Evolutionary conservation across 805 yeast genomes (phyloP).

Genomic region (Wickerhamomyces sydowiorum): DNA sequence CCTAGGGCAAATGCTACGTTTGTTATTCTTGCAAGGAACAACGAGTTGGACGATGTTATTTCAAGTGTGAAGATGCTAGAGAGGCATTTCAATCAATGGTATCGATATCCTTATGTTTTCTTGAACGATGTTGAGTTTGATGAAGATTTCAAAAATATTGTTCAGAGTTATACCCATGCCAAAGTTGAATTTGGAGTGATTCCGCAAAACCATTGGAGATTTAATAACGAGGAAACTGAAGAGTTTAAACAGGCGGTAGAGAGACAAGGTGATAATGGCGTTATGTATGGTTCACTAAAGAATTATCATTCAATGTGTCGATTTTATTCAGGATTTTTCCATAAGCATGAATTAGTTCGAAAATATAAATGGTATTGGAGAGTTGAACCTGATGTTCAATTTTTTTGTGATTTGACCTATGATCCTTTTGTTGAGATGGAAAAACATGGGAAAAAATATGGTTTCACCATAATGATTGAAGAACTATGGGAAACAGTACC

Average conservation of each 20-base stretch:
- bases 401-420: constrained; percentile 85
- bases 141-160: constrained; percentile 52
- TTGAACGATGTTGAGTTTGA: constrained; percentile 75
- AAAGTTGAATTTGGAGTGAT: constrained; percentile 69
- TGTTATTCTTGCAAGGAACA: constrained; percentile 77
- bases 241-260: constrained; percentile 51
- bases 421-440: constrained; percentile 88
- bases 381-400: constrained; percentile 88
- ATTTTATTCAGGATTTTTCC: constrained; percentile 81
- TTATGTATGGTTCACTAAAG: constrained; percentile 77
- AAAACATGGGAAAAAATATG: constrained; percentile 63
- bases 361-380: constrained; percentile 92
- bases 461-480: constrained; percentile 72
- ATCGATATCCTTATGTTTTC: constrained; percentile 86
- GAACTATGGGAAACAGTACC: constrained; percentile 84
- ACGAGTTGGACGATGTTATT: constrained; percentile 73
- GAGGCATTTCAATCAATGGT: constrained; percentile 91
- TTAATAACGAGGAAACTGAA: constrained; percentile 25
- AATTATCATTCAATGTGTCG: constrained; percentile 95
- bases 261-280: constrained; percentile 74
- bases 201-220: constrained; percentile 60
- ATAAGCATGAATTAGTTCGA: constrained; percentile 66
- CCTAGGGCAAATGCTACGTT: constrained; percentile 74
- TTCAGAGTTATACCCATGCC: constrained; percentile 49
- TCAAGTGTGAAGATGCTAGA: constrained; percentile 72